Evolutionary conservation across 2,329 filamentous ascomycete genomes (phyloP), one percentile per base, ranked within the genome.

Genomic region (Curvularia sp.): DNA sequence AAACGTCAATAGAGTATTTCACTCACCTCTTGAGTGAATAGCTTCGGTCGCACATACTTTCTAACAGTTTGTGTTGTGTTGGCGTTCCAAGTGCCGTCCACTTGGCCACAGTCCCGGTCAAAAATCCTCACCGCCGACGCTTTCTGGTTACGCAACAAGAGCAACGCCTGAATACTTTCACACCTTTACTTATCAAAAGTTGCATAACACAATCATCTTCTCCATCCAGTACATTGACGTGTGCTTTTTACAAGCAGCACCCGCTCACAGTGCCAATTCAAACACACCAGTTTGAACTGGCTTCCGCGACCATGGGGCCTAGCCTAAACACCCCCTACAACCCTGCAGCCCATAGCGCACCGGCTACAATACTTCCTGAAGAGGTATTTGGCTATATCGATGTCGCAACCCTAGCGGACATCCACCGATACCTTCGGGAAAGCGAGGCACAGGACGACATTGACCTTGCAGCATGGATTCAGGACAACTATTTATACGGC

Each of bases 331-430:
- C 49, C 30, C 52, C 38, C 8, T 53, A 56, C 13, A 44, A 31
- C 13, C 42, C 59, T 15, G 35, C 62, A 15, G 53, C 49, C 30
- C 52, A 48, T 13, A 49, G 35, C 22, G 33, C 58, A 35, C 31
- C 62, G 4, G 52, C 47, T 28, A 58, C 55, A 44, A 51, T 60
- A 26, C 54, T 64, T 26, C 61, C 66, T 5, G 64, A 65, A 15
- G 60, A 63, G 26, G 51, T 63, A 1, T 62, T 63, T 12, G 72
- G 70, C 18, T 61, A 66, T 42, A 56, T 73, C 35, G 67, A 75
- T 39, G 30, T 72, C 13, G 46, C 53, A n/a, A 69, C 62, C 9
- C 51, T 74, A 6, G 12, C 33, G 10, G 61, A 69, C 26, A 73
- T 75, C 18, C 60, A 66, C 41, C 54, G 54, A 20, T 65, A 47